Base-by-base conservation (phyloP, 768 basidiomycete species). In the Serendipita sp. region DNA sequence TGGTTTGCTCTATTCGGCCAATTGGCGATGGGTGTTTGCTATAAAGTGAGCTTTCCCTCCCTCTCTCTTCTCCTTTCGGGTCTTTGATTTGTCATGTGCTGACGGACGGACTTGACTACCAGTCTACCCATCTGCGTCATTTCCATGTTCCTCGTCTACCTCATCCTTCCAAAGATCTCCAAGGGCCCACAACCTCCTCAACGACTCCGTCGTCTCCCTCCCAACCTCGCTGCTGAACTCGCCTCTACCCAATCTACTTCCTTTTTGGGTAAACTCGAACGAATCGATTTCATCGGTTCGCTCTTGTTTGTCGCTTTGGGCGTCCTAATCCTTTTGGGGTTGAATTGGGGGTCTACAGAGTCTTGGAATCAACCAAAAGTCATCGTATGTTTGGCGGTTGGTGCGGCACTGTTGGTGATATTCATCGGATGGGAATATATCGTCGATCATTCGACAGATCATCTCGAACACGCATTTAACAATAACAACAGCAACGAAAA, bases 281-380 rank as follows among this genome's bases (percentile, higher is more conserved):
- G 23, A 23, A 23, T 23, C 23, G 23, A 23, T 23, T 23, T 23
- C 23, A 1, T 23, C 23, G 23, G 23, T 23, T 23, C 23, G 23
- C 23, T 23, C 23, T 23, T 23, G 23, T 23, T 23, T 23, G 71
- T 78, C 67, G 66, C 64, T 6, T 77, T 74, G 27, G 76, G 79
- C 15, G 74, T 80, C 48, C 74, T 81, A 23, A 64, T 81, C 60
- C 71, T 82, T 33, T 75, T 82, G 3, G 81, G 77, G 16, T 73
- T 82, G 62, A 79, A 77, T 67, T 79, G 78, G 78, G 80, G 80
- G 3, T 76, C 79, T 15, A 67, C 68, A 11, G 73, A 73, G 33
- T 65, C 67, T 46, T 81, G 81, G 79, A 70, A 72, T 64, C 66
- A 68, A 10, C 72, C 72, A 18, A 75, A 75, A 18, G 78, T 83